Evolutionary conservation across 345 rosid genomes (phyloP).

Genomic region (Acer yangbiense): DNA sequence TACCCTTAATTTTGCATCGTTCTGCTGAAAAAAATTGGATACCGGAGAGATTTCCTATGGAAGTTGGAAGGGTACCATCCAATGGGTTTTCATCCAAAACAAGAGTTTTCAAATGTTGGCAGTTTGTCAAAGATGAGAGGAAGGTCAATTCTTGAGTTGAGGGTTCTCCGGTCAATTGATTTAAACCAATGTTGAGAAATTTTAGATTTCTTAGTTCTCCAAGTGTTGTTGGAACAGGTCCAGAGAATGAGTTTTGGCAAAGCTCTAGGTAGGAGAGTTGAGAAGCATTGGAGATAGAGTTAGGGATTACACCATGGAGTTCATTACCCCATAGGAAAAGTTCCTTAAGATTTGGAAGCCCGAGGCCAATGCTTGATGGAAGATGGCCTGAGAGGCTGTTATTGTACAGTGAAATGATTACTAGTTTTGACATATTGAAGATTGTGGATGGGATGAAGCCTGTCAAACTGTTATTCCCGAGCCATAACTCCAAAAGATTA

Average conservation of each 20-base stretch:
- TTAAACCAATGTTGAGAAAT: neutral
- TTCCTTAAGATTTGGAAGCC: neutral
- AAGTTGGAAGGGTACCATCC: conserved; percentile 4
- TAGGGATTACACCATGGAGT: neutral
- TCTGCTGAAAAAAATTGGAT: neutral
- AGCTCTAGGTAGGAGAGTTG: neutral
- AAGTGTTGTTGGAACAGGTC: neutral
- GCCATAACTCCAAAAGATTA: neutral
- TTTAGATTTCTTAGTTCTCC: conserved; percentile 1
- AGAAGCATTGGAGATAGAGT: conserved; percentile 2
- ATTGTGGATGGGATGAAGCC: neutral
- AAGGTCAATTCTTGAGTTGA: neutral
- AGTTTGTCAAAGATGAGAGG: conserved; percentile 7
- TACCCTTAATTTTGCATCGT: conserved; percentile 14
- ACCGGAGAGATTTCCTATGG: conserved; percentile 9
- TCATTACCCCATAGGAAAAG: neutral
- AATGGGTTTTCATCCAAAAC: neutral
- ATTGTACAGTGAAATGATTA: no score
- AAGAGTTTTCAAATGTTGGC: neutral
- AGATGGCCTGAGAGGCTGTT: neutral
- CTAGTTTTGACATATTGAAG: neutral
- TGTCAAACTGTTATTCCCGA: neutral
- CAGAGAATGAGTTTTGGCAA: neutral
- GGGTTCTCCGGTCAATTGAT: neutral
- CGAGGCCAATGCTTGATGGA: neutral